These are phyloP conservation scores for Chlamydomonas asymmetrica DNA, from an alignment of 139 green algal genomes.

Conservation along the genomic window DNA sequence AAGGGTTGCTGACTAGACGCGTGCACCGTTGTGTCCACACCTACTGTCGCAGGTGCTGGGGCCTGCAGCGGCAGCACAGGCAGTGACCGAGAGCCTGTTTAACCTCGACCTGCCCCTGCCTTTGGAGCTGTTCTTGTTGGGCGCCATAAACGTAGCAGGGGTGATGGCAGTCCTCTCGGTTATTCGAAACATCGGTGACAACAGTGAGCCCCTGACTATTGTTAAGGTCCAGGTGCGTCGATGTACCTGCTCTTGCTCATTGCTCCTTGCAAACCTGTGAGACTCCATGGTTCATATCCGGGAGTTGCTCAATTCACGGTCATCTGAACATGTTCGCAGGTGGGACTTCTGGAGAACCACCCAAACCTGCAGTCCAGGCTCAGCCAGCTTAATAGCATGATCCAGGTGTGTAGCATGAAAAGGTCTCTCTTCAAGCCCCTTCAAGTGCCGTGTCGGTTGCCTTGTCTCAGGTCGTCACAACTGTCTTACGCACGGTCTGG, in stretches of 20 bases:
- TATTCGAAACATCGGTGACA: too few relatives aligned
- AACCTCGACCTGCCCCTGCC: too few relatives aligned
- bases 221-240: constrained; percentile 26
- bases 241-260: background rate
- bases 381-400: constrained; percentile 29
- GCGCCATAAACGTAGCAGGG: too few relatives aligned
- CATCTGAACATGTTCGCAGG: background rate
- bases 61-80: too few relatives aligned
- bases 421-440: background rate
- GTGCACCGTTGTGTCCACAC: too few relatives aligned
- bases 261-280: background rate
- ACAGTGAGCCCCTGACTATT: constrained; percentile 17
- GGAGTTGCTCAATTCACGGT: background rate
- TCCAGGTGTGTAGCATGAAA: constrained; percentile 16
- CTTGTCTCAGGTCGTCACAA: background rate
- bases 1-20: too few relatives aligned
- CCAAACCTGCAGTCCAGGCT: constrained; percentile 30
- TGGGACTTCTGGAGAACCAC: constrained; percentile 27
- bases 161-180: too few relatives aligned
- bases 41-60: too few relatives aligned
- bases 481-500: background rate
- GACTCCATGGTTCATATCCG: background rate
- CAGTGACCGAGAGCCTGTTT: too few relatives aligned
- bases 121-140: too few relatives aligned
- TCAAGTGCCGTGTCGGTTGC: too few relatives aligned